Base-by-base conservation (phyloP, 2,329 filamentous ascomycete genomes). In the Arthroderma sp. region DNA sequence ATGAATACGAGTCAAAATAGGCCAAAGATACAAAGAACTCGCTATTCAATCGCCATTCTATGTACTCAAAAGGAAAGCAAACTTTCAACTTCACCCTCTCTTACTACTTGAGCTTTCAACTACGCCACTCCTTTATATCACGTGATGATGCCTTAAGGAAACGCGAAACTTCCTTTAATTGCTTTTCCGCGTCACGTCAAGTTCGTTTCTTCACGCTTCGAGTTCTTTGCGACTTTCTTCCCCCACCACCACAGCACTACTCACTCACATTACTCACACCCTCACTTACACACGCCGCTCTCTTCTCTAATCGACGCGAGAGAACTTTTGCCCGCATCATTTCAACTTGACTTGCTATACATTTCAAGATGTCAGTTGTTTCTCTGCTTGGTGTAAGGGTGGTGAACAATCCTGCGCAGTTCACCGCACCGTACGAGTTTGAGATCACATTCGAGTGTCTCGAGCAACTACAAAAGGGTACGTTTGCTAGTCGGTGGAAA, bases 401-500 rank as follows among this genome's bases (percentile, higher is more conserved):
- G 66, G 80, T 90, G 71, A 97, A 98, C 82, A 98, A 98, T 77
- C 93, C 93, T 68, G 91, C 93, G 68, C 84, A 87, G 66, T 97
- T 98, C 76, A 86, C 84, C 66, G 87, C 91, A 71, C 84, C 89
- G 56, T 98, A 98, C 73, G 85, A 93, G 73, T 95, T 98, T 66
- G 91, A 98, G 75, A 97, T 98, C 72, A 98, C 93, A 17, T 98
- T 98, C 62, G 93, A 98, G 75, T 97, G 93, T 68, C 83, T 97
- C 23, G 93, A 98, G 77, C 83, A 86, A 65, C 81, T 98, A 39
- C 88, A 95, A 71, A 96, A 96, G 76, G 91, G 90, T 91, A 73
- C 55, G 62, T 56, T 38, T 4, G 33, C 6, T 23, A 37, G 17
- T 2, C 55, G 21, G 17, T 25, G 25, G 23, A 8, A 17, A 31